Evolutionary conservation across 2,329 filamentous ascomycete species (phyloP).

Genomic region (Fusarium sublunatum): DNA sequence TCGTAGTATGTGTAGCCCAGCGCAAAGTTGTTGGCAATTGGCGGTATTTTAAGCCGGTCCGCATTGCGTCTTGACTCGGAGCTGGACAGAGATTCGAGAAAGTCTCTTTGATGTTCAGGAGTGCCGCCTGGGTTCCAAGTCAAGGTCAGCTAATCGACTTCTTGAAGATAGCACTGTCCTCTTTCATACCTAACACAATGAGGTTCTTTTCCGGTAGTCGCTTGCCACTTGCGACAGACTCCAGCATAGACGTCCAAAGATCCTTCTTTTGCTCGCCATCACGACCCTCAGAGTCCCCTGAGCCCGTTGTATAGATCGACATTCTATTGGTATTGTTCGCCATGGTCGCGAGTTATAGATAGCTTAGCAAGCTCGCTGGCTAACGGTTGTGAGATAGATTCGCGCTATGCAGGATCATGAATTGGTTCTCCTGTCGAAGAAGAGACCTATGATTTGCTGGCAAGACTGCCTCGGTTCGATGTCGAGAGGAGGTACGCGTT

Average conservation of each 20-base stretch:
- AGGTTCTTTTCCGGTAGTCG: conserved; percentile 91
- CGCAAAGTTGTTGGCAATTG: conserved; percentile 91
- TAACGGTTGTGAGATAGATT: conserved; percentile 11
- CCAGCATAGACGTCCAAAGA: conserved; percentile 94
- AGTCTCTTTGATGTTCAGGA: conserved; percentile 84
- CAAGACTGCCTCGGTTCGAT: not conserved
- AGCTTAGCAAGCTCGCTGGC: conserved; percentile 29
- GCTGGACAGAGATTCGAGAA: conserved; percentile 73
- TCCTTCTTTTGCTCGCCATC: conserved; percentile 83
- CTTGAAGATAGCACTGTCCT: not conserved
- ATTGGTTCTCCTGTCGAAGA: conserved; percentile 2
- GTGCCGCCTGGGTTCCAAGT: conserved; percentile 71
- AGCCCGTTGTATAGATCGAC: conserved; percentile 69
- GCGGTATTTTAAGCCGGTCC: conserved; percentile 73
- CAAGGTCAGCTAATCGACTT: conserved; percentile 47
- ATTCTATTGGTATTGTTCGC: conserved; percentile 65
- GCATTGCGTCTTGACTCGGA: conserved; percentile 64
- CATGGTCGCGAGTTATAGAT: conserved; percentile 53
- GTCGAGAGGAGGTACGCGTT: conserved; percentile 34
- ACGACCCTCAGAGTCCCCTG: conserved; percentile 65
- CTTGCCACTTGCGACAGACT: conserved; percentile 89
- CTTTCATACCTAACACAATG: conserved; percentile 77
- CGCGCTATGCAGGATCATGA: conserved; percentile 29
- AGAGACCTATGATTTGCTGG: conserved; percentile 9
- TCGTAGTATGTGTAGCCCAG: conserved; percentile 96